Base-by-base conservation (phyloP, 441 rosid genomes). In the Lepidium campestre region DNA sequence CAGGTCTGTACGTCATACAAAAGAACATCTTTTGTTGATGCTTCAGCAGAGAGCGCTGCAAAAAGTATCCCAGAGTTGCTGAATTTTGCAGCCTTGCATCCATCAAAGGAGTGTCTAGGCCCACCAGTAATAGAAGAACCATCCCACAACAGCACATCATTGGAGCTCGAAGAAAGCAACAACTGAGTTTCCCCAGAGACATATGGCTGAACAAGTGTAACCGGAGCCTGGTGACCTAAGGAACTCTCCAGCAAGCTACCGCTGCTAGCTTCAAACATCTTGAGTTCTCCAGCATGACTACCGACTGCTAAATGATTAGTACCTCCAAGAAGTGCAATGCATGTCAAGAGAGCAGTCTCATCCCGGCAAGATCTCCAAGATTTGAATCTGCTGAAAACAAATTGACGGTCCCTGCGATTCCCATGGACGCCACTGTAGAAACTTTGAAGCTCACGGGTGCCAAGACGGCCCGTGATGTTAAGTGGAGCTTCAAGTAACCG, bases 321-420 rank as follows among this genome's bases (percentile, higher is more conserved):
- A 77, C 90, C 91, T 59, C 85, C 91, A 57, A 90, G 85, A 75
- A 95, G 87, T 44, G 86, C 75, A 57, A 88, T 77, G 73, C 97
- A 91, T 22, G 99, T 95, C 63, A 86, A 80, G 70, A 85, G 91
- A 45, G 87, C 82, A 47, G 76, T 79, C 74, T 95, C 99, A 77
- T 95, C 99, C 29, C 98, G 86, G 79, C 90, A 95, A 50, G 99
- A 88, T 77, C 98, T 82, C 98, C 90, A 87, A 23, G 96, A 86
- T 83, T 78, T 86, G 78, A 91, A 91, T 80, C 99, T 86, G 80
- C 98, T 95, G 82, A 86, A 95, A 71, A 95, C 86, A 71, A 89
- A 91, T 62, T 91, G 99, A 14, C 99, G 96, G 75, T 95, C 97
- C 79, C 85, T 84, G 56, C 98, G 97, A 77, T 83, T 88, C 67